Evolutionary conservation across 164 flowering plant genomes (phyloP).

Genomic region (Annona squamosa): DNA sequence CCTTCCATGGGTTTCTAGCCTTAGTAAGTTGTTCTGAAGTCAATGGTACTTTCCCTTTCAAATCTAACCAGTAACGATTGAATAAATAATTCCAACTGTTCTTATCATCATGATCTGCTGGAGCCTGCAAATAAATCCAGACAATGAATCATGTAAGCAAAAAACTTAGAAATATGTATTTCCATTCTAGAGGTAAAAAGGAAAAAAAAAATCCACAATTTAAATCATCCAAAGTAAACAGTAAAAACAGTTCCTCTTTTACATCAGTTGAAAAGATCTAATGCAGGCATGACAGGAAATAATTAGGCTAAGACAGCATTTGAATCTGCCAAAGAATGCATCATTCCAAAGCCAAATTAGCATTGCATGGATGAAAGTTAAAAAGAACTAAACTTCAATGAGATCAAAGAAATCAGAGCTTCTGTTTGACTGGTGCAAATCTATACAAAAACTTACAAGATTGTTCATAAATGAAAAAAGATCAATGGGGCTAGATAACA

Average conservation of each 20-base stretch:
- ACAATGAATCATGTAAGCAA: neutral
- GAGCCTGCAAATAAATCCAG: constrained; percentile 34
- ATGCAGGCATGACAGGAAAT: neutral
- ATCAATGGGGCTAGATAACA: neutral
- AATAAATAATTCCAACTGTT: constrained; percentile 84
- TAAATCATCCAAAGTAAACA: neutral
- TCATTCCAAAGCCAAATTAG: neutral
- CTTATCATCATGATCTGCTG: constrained; percentile 69
- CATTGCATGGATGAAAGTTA: neutral
- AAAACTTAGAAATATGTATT: neutral
- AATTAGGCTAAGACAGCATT: neutral
- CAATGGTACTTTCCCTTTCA: constrained; percentile 55
- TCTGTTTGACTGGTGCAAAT: neutral
- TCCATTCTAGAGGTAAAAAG: neutral
- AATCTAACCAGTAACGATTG: constrained; percentile 78
- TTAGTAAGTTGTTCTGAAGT: constrained; percentile 50
- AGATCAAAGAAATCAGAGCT: neutral
- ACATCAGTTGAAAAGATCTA: neutral
- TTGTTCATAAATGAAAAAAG: neutral
- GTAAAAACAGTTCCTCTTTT: neutral
- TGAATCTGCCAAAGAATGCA: neutral
- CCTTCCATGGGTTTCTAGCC: constrained; percentile 68
- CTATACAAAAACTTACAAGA: neutral
- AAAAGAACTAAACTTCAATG: neutral
- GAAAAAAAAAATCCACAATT: neutral